These are phyloP conservation scores for Colletotrichum nymphaeae DNA, from an alignment of 2,329 filamentous ascomycete species.

Conservation along the genomic window DNA sequence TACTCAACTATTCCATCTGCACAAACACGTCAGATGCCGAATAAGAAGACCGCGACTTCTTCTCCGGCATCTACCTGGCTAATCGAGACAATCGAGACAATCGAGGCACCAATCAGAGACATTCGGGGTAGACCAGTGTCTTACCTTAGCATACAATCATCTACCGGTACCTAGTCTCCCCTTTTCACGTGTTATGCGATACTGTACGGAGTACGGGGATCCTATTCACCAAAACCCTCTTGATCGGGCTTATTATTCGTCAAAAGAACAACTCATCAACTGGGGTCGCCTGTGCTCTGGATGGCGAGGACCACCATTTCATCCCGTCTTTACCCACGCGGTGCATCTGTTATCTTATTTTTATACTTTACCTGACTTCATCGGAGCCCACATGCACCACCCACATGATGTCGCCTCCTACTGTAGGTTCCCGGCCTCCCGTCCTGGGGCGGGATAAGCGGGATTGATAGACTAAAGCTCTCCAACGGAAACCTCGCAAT, in stretches of 20 bases:
- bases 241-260: not conserved
- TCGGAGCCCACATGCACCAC: conserved; percentile 12
- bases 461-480: not conserved
- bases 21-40: not conserved
- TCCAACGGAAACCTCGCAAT: not conserved
- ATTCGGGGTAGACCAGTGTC: not conserved
- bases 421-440: not conserved
- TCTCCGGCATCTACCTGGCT: not conserved
- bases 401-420: conserved; percentile 19
- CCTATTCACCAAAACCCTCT: not conserved
- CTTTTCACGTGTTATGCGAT: not conserved
- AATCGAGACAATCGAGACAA: conserved; percentile 1
- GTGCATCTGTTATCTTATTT: not conserved
- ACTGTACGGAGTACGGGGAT: not conserved
- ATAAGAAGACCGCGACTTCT: not conserved
- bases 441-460: conserved; percentile 9
- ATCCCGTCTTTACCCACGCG: conserved; percentile 5
- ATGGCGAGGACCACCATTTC: conserved; percentile 1
- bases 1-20: not conserved
- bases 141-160: not conserved
- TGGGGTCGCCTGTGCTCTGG: not conserved
- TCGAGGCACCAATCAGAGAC: conserved; percentile 6
- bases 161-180: not conserved
- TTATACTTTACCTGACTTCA: conserved; percentile 9
- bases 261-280: not conserved